Evolutionary conservation across 73 alveolate species (phyloP).

Genomic region (Tetrahymena malaccensis): DNA sequence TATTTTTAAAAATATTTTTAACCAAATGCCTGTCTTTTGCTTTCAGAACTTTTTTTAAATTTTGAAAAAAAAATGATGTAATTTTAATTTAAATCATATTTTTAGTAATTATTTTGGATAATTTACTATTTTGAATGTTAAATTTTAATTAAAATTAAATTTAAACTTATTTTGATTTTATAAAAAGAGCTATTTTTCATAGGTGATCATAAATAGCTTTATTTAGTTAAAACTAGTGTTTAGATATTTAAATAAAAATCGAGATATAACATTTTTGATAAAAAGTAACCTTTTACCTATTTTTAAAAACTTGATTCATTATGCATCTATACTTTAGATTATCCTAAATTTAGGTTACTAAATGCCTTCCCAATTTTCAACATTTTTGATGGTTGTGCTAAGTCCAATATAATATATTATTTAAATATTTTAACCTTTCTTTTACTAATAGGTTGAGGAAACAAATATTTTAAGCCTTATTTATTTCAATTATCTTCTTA

Average conservation of each 20-base stretch:
- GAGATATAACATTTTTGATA: not conserved
- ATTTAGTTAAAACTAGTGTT: not conserved
- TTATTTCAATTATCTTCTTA: not conserved
- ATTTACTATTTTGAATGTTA: too few species aligned
- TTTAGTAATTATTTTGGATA: too few species aligned
- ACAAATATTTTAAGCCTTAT: not conserved
- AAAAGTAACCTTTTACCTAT: not conserved
- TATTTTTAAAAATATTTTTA: too few species aligned
- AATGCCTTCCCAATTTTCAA: not conserved
- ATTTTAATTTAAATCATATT: too few species aligned
- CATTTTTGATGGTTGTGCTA: not conserved
- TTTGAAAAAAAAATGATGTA: too few species aligned
- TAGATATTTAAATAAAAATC: not conserved
- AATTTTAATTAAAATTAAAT: too few species aligned
- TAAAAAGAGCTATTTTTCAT: not conserved
- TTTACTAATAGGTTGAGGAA: not conserved
- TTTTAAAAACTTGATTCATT: not conserved
- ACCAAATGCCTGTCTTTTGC: too few species aligned
- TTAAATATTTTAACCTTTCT: not conserved
- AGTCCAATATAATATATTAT: not conserved
- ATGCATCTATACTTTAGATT: not conserved
- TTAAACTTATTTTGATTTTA: too few species aligned
- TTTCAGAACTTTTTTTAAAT: too few species aligned
- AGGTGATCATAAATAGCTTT: not conserved
- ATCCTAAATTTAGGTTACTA: not conserved